Base-by-base conservation (phyloP, 768 basidiomycete species). In the Leccinum ochraceum region DNA sequence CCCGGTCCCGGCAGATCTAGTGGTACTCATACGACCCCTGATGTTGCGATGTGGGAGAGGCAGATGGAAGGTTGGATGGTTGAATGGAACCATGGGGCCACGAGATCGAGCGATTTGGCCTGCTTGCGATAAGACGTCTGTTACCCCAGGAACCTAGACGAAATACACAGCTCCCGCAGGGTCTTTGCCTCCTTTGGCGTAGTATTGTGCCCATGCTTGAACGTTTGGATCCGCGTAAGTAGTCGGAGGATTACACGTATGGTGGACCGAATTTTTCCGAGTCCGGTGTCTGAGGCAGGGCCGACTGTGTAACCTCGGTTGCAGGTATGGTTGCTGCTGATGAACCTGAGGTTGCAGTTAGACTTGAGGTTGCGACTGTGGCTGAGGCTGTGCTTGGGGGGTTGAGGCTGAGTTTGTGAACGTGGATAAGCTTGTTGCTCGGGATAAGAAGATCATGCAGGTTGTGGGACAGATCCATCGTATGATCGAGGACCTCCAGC, bases 131-230 rank as follows among this genome's bases (percentile, higher is more conserved):
- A 60, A 30, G 52, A 52, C 22, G 7, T 84, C 85, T 65, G 83
- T 87, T 48, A 93, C 79, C 3, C 90, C 91, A 7, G 90, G 91
- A 1, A 93, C 85, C 3, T 84, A 85, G 54, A 88, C 74, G 66
- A 94, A 94, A 75, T 94, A 94, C 42, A 93, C 88, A 9, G 88
- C 78, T 9, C 92, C 92, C 6, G 88, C 85, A 0, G 79, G 72
- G 60, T 93, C 92, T 51, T 74, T 83, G 4, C 92, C 92, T 26
- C 92, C 92, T 60, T 87, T 84, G 1, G 87, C 86, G 69, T 94
- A 94, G 73, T 94, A 94, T 65, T 86, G 83, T 6, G 90, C 92
- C 92, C 92, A 94, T 0, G 89, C 89, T 69, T 93, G 91, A n/a
- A 87, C 91, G 63, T 92, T 92, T 57, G 86, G 83, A 70, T 94